Base-by-base conservation (phyloP, 495 filamentous ascomycete species). In the Aspergillus mulundensis region DNA sequence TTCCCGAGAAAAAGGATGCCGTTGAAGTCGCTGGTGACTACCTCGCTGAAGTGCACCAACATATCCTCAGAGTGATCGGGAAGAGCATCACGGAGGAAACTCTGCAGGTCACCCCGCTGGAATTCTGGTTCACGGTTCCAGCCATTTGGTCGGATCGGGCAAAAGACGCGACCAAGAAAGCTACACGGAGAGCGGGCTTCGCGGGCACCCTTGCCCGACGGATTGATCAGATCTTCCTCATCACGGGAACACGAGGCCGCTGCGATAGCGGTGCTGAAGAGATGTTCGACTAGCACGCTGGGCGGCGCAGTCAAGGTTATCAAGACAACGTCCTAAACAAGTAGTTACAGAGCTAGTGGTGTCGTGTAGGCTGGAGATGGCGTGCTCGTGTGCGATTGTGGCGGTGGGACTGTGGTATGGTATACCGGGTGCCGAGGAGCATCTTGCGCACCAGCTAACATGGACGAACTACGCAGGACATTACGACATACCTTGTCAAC, bases 191-290 rank as follows among this genome's bases (percentile, higher is more conserved):
- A 20, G 81, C 82, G 1, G 83, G 83, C 0, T 75, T 86, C 58
- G 77, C 72, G 7, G 16, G n/a, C 4, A 52, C 14, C 14, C 1
- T 20, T 8, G 66, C 62, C 6, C 49, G 63, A 1, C 25, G 50
- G 7, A 14, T 15, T 1, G 63, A 68, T 24, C 70, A 61, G 15
- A 67, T 81, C 40, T 69, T 69, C 42, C 55, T 85, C 28, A 77
- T 85, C n/a, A 77, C 74, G n/a, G 5, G 83, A 86, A 62, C 84
- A 82, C 0, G 83, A 84, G 62, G 81, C 81, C 0, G 81, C 81
- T 0, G 57, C 59, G 0, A 36, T 60, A 2, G 49, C 61, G 5
- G 48, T 40, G 0, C 42, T 65, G 23, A 39, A 20, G n/a, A 54
- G 50, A 28, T 50, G 54, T 14, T 21, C 57, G 1, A 49, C 18